Evolutionary conservation across 1,284 basidiomycete species (phyloP).

Genomic region (Apiotrichum laibachii): DNA sequence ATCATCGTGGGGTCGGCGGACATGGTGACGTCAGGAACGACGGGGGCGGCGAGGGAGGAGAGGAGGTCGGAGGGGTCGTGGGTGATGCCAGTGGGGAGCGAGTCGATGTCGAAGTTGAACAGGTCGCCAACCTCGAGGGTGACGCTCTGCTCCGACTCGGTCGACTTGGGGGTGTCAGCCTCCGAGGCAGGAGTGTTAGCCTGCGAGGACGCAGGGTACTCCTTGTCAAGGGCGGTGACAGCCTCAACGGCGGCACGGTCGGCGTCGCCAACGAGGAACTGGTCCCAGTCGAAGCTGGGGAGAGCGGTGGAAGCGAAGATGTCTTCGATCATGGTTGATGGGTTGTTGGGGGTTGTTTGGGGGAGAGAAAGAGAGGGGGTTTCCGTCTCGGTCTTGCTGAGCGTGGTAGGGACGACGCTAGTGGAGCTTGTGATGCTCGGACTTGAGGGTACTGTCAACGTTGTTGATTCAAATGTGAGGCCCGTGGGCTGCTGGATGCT

Average conservation of each 20-base stretch:
- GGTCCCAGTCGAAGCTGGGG: conserved; percentile 32
- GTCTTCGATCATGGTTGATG: conserved; percentile 15
- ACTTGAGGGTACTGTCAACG: not conserved
- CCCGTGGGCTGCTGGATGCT: conserved; percentile 9
- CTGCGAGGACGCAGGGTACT: conserved; percentile 11
- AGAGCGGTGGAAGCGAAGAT: conserved; percentile 12
- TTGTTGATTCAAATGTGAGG: conserved; percentile 1
- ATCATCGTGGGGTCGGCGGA: conserved; percentile 29
- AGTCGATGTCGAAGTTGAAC: conserved; percentile 29
- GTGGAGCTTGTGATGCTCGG: conserved; percentile 5
- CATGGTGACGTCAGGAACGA: conserved; percentile 18
- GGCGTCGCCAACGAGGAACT: conserved; percentile 31
- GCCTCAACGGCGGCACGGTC: conserved; percentile 18
- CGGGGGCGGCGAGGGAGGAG: conserved; percentile 7
- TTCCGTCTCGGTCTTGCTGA: conserved; percentile 7
- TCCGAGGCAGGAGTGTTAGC: conserved; percentile 16
- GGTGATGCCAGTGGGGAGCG: conserved; percentile 32
- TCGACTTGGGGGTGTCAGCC: conserved; percentile 24
- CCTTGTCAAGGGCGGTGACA: conserved; percentile 8
- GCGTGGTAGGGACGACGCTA: conserved; percentile 5
- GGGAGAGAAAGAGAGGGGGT: not conserved
- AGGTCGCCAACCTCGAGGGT: conserved; percentile 29
- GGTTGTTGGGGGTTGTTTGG: conserved; percentile 9
- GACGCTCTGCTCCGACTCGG: conserved; percentile 39
- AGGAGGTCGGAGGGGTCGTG: conserved; percentile 34